Percentiles rank a stretch among this genome's conserved stretches.
Evolutionary conservation across 208 protist species (phyloP).

Genomic region (Angomonas deanei): DNA sequence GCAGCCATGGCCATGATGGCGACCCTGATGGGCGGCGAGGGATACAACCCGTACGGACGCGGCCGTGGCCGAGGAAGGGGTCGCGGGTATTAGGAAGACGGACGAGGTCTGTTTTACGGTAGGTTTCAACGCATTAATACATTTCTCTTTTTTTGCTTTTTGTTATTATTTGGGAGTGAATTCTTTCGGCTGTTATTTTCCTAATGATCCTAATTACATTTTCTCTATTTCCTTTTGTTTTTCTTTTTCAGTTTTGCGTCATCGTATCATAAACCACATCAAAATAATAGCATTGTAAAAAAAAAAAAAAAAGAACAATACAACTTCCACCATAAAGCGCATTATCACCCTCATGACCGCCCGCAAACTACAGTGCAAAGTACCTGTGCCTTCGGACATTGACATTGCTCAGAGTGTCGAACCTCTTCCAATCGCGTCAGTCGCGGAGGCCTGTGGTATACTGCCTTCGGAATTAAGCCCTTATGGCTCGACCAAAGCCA

Average conservation of each 20-base stretch:
- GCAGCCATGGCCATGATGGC: conserved; percentile 80
- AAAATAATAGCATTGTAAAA: no score
- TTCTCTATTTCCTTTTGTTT: no score
- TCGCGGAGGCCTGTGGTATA: conserved; percentile 80
- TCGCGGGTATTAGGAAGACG: conserved; percentile 19
- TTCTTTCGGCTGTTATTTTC: no score
- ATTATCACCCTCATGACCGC: conserved; percentile 23
- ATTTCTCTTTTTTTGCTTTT: neutral
- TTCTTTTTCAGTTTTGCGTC: no score
- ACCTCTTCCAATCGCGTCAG: conserved; percentile 62
- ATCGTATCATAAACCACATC: no score
- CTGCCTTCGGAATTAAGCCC: conserved; percentile 85
- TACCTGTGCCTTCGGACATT: conserved; percentile 91
- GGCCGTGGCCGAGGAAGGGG: conserved; percentile 34
- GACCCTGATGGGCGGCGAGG: conserved; percentile 66
- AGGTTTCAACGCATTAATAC: neutral
- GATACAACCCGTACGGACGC: conserved; percentile 63
- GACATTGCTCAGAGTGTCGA: conserved; percentile 90
- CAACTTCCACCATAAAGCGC: neutral
- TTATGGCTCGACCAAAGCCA: conserved; percentile 91
- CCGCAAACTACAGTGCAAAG: conserved; percentile 44
- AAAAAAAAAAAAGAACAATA: conserved; percentile 8
- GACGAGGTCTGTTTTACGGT: neutral
- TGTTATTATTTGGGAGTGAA: no score
- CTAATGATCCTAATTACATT: no score